Evolutionary conservation across 257 asterid genomes (phyloP), one percentile per base, ranked within the genome.

Genomic region (Fraxinus quadrangulata): DNA sequence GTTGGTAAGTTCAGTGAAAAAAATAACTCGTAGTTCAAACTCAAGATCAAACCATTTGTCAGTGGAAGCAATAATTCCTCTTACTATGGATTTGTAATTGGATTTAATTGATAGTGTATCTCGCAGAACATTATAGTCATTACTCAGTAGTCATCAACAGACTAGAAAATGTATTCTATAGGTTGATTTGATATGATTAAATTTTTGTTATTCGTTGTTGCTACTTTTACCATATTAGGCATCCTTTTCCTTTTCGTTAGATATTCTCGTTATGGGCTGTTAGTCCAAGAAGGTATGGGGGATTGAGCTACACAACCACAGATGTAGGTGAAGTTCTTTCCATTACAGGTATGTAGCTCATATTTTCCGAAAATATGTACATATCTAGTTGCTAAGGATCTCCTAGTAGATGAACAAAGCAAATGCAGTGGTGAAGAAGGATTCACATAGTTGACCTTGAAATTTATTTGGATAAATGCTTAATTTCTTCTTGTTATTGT

Each of bases 191-290:
- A 31, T 36, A 39, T 14, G 4, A 24, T 19, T 1, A 31, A 69
- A 19, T 56, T 21, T 17, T 21, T 17, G 76, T 34, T 78, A 16
- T 40, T 26, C n/a, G 28, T 65, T 67, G 45, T 67, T 49, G 30
- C 75, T 39, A 23, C 24, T n/a, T n/a, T 51, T 51, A 68, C 30
- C 36, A 37, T 45, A 24, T 34, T 4, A 28, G 28, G 31, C 67
- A 28, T 17, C 21, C 6, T 51, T 42, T 71, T 31, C 65, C 67
- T 12, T 42, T 23, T 73, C 59, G 63, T 31, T 73, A 94, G 97
- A 94, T 92, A 88, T 94, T 94, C 81, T 88, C 98, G 14, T 77
- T 94, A 75, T 94, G 98, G 98, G 92, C 98, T 21, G 97, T 85
- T 69, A 94, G 94, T 80, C 89, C 98, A 39, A 86, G 66, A 78